phyloP scores from a whole-genome alignment of 345 rosid species.

The Aurinia saxatilis region DNA sequence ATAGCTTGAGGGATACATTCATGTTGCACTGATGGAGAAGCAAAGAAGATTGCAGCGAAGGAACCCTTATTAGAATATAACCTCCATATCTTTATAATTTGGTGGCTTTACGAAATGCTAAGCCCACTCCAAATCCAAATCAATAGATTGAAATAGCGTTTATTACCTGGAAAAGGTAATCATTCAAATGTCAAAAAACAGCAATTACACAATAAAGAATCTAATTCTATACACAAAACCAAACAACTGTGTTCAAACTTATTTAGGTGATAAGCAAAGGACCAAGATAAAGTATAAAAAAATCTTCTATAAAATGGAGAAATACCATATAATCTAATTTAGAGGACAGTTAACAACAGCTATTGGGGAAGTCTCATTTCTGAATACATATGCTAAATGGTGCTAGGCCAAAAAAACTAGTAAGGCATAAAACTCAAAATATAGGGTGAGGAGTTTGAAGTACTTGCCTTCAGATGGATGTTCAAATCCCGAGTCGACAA shows the following conservation, averaged over 20 bases:
- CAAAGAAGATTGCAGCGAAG: conserved; percentile 74
- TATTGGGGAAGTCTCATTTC: background rate
- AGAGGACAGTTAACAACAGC: background rate
- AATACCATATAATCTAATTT: background rate
- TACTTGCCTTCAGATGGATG: conserved; percentile 94
- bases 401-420: too few species aligned
- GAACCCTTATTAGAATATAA: conserved; percentile 63
- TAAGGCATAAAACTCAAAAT: background rate
- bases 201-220: background rate
- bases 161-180: conserved; percentile 7
- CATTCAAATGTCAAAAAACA: background rate
- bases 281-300: background rate
- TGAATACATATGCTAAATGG: too few species aligned
- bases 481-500: conserved; percentile 98
- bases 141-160: conserved; percentile 35
- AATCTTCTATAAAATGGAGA: background rate
- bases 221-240: background rate
- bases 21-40: conserved; percentile 92
- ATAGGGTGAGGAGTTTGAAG: background rate
- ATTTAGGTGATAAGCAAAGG: background rate
- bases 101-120: conserved; percentile 57
- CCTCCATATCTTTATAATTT: conserved; percentile 56
- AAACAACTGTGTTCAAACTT: background rate
- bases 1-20: conserved; percentile 99
- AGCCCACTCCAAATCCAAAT: conserved; percentile 63